Conservation (phyloP, 2,329 filamentous ascomycete genomes). For the Hawksworthiomyces lignivorus region DNA sequence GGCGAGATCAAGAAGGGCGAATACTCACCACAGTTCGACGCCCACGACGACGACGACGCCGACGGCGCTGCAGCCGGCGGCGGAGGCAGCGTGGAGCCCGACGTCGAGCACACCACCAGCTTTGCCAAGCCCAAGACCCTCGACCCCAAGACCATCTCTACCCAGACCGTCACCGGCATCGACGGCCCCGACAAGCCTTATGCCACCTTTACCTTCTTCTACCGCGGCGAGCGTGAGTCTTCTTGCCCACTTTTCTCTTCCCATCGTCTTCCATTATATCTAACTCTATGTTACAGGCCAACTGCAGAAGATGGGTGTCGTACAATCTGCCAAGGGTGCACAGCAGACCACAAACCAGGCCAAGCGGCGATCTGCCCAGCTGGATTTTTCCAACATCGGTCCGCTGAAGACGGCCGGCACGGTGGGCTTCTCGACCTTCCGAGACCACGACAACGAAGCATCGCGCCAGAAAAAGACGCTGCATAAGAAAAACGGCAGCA, state of each 20-base stretch:
- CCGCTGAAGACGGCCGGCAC: conserved; percentile 82
- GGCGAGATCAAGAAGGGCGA: conserved; percentile 97
- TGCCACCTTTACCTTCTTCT: conserved; percentile 95
- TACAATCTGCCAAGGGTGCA: conserved; percentile 58
- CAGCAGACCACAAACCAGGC: conserved; percentile 51
- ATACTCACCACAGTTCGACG: conserved; percentile 95
- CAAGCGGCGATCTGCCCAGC: conserved; percentile 76
- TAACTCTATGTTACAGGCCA: conserved; percentile 53
- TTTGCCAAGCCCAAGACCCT: conserved; percentile 95
- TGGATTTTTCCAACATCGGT: conserved; percentile 78
- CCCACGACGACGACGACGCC: conserved; percentile 78
- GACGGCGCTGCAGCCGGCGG: conserved; percentile 38
- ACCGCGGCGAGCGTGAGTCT: conserved; percentile 84
- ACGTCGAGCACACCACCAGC: conserved; percentile 93
- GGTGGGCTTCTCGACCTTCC: conserved; percentile 82
- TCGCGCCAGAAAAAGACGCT: conserved; percentile 49
- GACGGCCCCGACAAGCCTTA: conserved; percentile 95
- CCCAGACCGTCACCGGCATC: conserved; percentile 97
- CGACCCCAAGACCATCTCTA: conserved; percentile 95
- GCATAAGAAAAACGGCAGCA: conserved; percentile 48
- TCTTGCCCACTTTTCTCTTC: background rate
- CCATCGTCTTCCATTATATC: background rate
- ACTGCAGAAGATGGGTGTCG: conserved; percentile 91
- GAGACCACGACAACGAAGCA: conserved; percentile 56
- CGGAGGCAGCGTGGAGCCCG: conserved; percentile 59